Base-by-base conservation (phyloP, 805 yeast genomes). In the Monosporozyma yasuniensis region DNA sequence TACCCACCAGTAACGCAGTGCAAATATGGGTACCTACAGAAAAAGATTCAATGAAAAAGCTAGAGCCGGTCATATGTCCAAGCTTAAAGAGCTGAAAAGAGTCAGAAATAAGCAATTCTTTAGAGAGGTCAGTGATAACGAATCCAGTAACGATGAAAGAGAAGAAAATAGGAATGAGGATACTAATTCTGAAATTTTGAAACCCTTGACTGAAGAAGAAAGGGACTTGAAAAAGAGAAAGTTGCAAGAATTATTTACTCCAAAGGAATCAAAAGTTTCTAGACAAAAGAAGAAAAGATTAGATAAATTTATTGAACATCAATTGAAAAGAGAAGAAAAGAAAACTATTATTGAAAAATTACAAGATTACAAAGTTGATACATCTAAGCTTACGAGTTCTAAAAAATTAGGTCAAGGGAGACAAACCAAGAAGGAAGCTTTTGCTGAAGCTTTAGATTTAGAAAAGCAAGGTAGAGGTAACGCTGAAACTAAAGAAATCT, bases 271-370 rank as follows among this genome's bases (percentile, higher is more conserved):
- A 12, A 88, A 88, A 61, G 66, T 86, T 35, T 80, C 90, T 0
- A 72, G 80, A 46, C 76, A 83, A 46, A 84, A 91, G 71, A 78
- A 74, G 73, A 77, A 80, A 85, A 70, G 98, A 51, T 69, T 91
- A 42, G 97, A 91, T 54, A 91, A 91, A 66, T 91, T 88, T 66
- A 88, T 91, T 37, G 95, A 89, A 51, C 95, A 87, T 68, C 96
- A 89, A 64, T 62, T 89, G 57, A 84, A 84, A 60, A 73, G 95
- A 61, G 96, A 91, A 64, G 98, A 91, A 68, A 86, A 86, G 66
- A 85, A 85, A 57, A 76, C 77, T 2, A 71, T 91, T 48, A 70
- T 91, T 42, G 81, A 83, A 55, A 89, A 88, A 64, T 72, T 91
- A 41, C 76, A 83, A 47, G 76, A 74, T 25, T 70, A 78, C 8